A percentile compares a stretch with the other conserved stretches of the same genome.
Conservation (phyloP, 805 yeast species). For the Schwanniomyces polymorphus region DNA sequence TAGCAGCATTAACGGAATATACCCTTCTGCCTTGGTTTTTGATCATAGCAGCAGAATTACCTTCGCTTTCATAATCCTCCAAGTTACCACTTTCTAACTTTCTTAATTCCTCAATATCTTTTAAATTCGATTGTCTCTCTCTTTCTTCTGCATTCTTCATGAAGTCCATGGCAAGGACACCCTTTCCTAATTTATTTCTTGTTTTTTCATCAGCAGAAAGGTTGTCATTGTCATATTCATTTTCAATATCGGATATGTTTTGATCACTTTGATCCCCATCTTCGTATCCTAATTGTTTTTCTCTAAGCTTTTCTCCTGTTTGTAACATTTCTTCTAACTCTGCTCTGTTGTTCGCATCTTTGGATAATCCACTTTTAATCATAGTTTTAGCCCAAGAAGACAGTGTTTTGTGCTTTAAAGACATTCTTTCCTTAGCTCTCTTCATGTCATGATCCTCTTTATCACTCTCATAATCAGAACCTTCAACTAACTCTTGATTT, state of each 20-base stretch:
- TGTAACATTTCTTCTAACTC: conserved; percentile 94
- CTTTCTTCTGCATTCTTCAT: conserved; percentile 88
- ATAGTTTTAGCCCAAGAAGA: conserved; percentile 89
- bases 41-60: conserved; percentile 45
- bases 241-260: conserved; percentile 47
- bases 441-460: conserved; percentile 66
- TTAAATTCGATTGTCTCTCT: conserved; percentile 57
- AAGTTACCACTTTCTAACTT: conserved; percentile 42
- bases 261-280: conserved; percentile 56
- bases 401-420: conserved; percentile 83
- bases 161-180: conserved; percentile 91
- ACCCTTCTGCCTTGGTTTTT: conserved; percentile 78
- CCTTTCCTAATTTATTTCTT: conserved; percentile 64
- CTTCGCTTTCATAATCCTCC: conserved; percentile 27
- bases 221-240: conserved; percentile 35
- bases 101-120: conserved; percentile 51
- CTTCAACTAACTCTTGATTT: conserved; percentile 67
- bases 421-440: conserved; percentile 91
- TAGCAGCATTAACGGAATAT: conserved; percentile 64
- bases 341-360: conserved; percentile 78
- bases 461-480: conserved; percentile 50
- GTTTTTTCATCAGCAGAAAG: conserved; percentile 35
- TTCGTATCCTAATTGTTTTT: conserved; percentile 67
- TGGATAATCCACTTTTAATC: conserved; percentile 86
- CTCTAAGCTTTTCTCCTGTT: conserved; percentile 75